These are phyloP conservation scores for Amaranthus tricolor DNA, from an alignment of 179 eudicot species.

Conservation along the genomic window DNA sequence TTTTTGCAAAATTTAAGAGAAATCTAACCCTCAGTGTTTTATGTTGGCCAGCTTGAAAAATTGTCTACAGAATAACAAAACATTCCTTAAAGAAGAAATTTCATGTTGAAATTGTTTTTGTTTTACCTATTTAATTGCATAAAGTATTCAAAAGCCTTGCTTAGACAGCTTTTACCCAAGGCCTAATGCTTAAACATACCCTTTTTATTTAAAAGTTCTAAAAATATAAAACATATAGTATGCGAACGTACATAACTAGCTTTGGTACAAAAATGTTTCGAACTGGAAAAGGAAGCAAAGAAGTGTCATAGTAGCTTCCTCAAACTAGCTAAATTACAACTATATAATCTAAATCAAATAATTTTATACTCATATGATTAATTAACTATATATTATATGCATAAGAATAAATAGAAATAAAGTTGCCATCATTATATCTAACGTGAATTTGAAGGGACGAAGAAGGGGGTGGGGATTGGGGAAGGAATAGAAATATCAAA, in stretches of 20 bases:
- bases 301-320: slow-evolving; percentile 2
- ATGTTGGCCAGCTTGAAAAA: no score
- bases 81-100: no score
- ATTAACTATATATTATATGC: background rate
- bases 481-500: slow-evolving; percentile 18
- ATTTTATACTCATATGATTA: background rate
- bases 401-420: background rate
- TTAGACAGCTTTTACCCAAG: no score
- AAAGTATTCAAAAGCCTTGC: no score
- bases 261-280: background rate
- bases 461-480: slow-evolving; percentile 4
- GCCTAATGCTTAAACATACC: no score
- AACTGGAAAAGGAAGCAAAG: slow-evolving; percentile 11
- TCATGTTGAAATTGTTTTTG: no score
- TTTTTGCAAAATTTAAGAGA: no score
- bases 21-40: no score
- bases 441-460: slow-evolving; percentile 33
- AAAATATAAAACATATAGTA: no score
- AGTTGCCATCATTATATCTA: slow-evolving; percentile 17
- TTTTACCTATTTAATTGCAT: no score
- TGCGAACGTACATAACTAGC: background rate
- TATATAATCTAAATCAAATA: background rate
- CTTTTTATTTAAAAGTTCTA: no score
- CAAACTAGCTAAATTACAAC: slow-evolving; percentile 20
- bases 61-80: no score